Evolutionary conservation across 2,329 filamentous ascomycete genomes (phyloP).

Genomic region (Lasiodiplodia gonubiensis): DNA sequence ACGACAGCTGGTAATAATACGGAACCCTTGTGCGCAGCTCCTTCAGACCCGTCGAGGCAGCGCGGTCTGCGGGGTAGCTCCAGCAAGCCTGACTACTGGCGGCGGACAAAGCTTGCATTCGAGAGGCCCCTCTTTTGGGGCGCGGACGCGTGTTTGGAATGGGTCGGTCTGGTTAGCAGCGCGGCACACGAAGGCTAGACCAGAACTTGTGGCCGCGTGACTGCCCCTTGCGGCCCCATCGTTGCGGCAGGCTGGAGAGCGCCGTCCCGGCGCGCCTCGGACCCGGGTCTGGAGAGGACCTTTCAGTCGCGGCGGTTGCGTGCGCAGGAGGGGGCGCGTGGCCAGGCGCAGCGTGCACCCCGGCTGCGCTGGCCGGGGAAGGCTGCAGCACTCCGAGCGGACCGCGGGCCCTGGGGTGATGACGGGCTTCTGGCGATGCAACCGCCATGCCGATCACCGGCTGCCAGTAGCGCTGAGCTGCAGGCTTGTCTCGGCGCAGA

Average conservation of each 20-base stretch:
- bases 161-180: slow-evolving; percentile 20
- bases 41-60: slow-evolving; percentile 3
- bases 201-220: slow-evolving; percentile 21
- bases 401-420: slow-evolving; percentile 23
- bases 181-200: slow-evolving; percentile 27
- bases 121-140: slow-evolving; percentile 16
- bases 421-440: slow-evolving; percentile 26
- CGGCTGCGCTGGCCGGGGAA: slow-evolving; percentile 8
- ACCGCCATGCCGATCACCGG: slow-evolving; percentile 23
- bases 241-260: slow-evolving; percentile 23
- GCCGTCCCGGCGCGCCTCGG: slow-evolving; percentile 16
- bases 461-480: slow-evolving; percentile 16
- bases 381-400: slow-evolving; percentile 20
- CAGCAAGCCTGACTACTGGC: neutral
- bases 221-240: slow-evolving; percentile 28
- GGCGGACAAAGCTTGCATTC: slow-evolving; percentile 22
- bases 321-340: slow-evolving; percentile 18
- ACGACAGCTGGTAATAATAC: slow-evolving; percentile 25
- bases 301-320: slow-evolving; percentile 3
- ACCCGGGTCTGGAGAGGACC: slow-evolving; percentile 1
- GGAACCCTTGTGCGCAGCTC: slow-evolving; percentile 15
- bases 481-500: slow-evolving; percentile 21
- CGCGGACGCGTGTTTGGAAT: slow-evolving; percentile 20
- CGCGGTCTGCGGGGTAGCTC: slow-evolving; percentile 13
- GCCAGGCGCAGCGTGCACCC: slow-evolving; percentile 21